Evolutionary conservation across 2,329 filamentous ascomycete species (phyloP), one percentile per base, ranked within the genome.

Genomic region (Trichoderma sp.): DNA sequence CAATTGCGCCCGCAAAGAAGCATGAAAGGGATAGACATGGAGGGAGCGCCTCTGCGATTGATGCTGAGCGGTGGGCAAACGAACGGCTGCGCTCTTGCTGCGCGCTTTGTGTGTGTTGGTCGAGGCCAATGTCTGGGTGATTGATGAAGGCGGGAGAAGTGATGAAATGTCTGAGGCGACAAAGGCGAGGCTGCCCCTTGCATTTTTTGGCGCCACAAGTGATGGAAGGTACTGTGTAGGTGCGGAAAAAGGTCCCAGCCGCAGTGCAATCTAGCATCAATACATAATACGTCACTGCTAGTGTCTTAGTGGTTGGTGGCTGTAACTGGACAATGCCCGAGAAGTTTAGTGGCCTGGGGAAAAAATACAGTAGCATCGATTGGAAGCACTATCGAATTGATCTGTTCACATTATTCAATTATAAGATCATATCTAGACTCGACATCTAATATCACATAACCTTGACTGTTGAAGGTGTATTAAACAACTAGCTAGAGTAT

Each of bases 161-260:
- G 27, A 60, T 32, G 25, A 52, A 48, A 64, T 39, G 48, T 61
- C 42, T 35, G 37, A 67, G 64, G 56, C 56, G 37, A 19, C 52
- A 32, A 48, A 65, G 37, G 61, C 37, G 25, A 57, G 35, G 35
- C 63, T 64, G 63, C 57, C 63, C 63, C 63, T 35, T 63, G 42
- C 42, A 37, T 19, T 58, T 57, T 57, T 63, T 63, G 45, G 59
- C 42, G 59, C 59, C 59, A 63, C 19, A 64, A 59, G 35, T 50
- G 13, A 27, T 48, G 50, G 48, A n/a, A n/a, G n/a, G n/a, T n/a
- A n/a, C n/a, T n/a, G n/a, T n/a, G 27, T 37, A 45, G 52, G 64
- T 64, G 60, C 48, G 58, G 29, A 25, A 64, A 50, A 57, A 63
- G 58, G 59, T 63, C 37, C 45, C 35, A 35, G 50, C 63, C 39